Evolutionary conservation across 2,329 filamentous ascomycete genomes (phyloP), one percentile per base, ranked within the genome.

Genomic region (Arthrobotrys pseudoclavata): DNA sequence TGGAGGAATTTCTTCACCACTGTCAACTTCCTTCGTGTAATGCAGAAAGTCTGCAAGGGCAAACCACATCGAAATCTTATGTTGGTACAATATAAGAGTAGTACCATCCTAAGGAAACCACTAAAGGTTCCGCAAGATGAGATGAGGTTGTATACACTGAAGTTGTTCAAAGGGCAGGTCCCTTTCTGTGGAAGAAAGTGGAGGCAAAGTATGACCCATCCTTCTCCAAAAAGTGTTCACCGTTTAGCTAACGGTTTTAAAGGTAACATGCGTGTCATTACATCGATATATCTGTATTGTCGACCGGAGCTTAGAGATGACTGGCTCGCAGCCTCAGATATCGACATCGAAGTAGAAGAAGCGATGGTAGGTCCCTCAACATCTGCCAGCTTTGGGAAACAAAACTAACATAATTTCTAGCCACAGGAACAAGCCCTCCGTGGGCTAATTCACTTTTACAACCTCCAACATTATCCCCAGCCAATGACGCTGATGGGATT

Each of bases 141-240:
- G 82, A 87, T 99, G 47, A 90, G 96, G 4, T 90, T 97, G 50
- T 98, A 98, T 85, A 97, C 96, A 0, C 89, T 99, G 81, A 99
- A 99, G 85, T 88, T 99, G 0, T 98, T 98, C 90, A 99, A 99
- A 84, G 96, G 94, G 77, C 96, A 99, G 84, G 96, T 99, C 3
- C 96, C 96, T 0, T 99, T 97, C 86, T 98, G 95, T 84, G 95
- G 96, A 22, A 91, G 96, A 50, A 99, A 99, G 85, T 99, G 96
- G 96, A 91, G 96, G 13, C 96, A 98, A 85, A 91, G 74, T 77
- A 71, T 4, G 52, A 42, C n/a, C 9, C 12, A 15, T 42, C 18
- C 20, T 15, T 7, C 20, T 4, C 4, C 20, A 3, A 18, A 13
- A 47, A 15, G n/a, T n/a, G 1, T 12, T 15, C 15, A 10, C 6